Base-by-base conservation (phyloP, 2,329 filamentous ascomycete genomes). In the Botryotinia narcissicola region DNA sequence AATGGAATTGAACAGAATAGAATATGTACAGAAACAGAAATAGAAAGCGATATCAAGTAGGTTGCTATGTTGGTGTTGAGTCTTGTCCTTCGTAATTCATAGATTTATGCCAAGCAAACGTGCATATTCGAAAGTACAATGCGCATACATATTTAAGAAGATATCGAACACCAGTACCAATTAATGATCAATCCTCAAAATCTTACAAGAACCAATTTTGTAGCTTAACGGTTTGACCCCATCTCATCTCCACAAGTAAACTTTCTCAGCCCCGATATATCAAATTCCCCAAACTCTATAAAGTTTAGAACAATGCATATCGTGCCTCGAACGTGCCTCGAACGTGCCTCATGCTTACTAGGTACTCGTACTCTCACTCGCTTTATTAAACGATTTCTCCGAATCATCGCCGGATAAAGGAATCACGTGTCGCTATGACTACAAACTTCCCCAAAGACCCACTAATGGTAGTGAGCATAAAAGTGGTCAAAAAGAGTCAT, bases 401-500 rank as follows among this genome's bases (percentile, higher is more conserved):
- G 66, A 69, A 69, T 44, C 66, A 59, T 57, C 35, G 66, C 66
- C 66, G 66, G 25, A 44, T 25, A 57, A 57, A 57, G 48, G 16
- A 29, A 57, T 69, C 66, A 69, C 51, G 48, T 69, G 51, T 37
- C 46, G 14, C 48, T 32, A 42, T 59, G 66, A 69, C 51, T 57
- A n/a, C 48, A 42, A n/a, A 35, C 7, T 68, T 54, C 46, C 51
- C 48, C n/a, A 42, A 42, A 29, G 66, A 29, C 66, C 66, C 66
- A 69, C 66, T 68, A 54, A 54, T 22, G 25, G 44, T 35, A 54
- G 18, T 32, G 37, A 40, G 37, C 64, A 67, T 40, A 54, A 67
- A 67, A 37, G 25, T 54, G 46, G 25, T 18, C 18, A 40, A 57
- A 68, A 68, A 57, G 66, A 68, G 66, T 68, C 66, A 69, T 69